Base-by-base conservation (phyloP, 2,329 filamentous ascomycete species). In the Fusarium humuli region DNA sequence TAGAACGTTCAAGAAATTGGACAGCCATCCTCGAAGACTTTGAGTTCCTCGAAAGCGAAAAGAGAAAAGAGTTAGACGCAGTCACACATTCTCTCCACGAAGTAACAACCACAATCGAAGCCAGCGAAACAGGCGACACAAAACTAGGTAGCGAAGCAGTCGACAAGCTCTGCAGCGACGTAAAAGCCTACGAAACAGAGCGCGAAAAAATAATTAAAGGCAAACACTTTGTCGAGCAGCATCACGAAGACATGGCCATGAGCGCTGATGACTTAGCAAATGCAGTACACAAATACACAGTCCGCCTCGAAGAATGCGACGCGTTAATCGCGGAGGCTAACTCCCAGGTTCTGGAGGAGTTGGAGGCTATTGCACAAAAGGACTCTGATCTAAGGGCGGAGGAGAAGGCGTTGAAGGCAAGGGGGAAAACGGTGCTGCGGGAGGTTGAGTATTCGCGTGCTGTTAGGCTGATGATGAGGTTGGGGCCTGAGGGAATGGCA, bases 121-220 rank as follows among this genome's bases (percentile, higher is more conserved):
- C 32, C 20, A 59, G 2, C 0, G 61, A 65, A 13, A 5, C 45
- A 0, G 10, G 22, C 0, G 52, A 65, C 5, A 8, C 16, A 13
- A 59, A 40, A 2, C 3, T 40, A 13, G 22, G 22, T 7, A 59
- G 40, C 6, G n/a, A 22, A 12, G 41, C 6, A 9, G 25, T 58
- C 1, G 32, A 65, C n/a, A 49, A 11, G 3, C 7, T 65, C 6
- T 32, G 22, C 11, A 45, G 37, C 4, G 16, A 50, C 5, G 14
- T 65, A 4, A 65, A 65, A 12, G 7, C 13, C 3, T 65, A 50
- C 16, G 45, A 65, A 32, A n/a, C 22, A 9, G 27, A 65, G 41
- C 42, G 40, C 1, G 45, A 65, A 3, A 59, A 46, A 13, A 41
- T 50, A 7, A 11, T 50, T 2, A 50, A 58, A 22, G n/a, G 8